Evolutionary conservation across 1,284 basidiomycete species (phyloP), one percentile per base, ranked within the genome.

Genomic region (Apiotrichum brassicae): DNA sequence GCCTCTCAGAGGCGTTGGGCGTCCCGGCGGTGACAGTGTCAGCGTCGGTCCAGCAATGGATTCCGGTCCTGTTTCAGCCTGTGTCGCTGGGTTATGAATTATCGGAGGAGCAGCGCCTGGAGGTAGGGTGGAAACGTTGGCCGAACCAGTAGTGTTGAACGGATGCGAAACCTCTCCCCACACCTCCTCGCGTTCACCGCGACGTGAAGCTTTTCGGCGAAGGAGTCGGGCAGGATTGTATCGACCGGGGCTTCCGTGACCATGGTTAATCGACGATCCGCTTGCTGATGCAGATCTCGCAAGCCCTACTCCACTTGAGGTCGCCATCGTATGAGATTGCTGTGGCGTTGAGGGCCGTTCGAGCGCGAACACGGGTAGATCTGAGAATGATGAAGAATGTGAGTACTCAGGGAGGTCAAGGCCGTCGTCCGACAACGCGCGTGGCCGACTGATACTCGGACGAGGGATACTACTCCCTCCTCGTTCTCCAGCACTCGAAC

Each of bases 161-260:
- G 40, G 25, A 9, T n/a, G 33, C 23, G 40, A 12, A 3, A 42
- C 16, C 13, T 13, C 26, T 5, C 26, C 40, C 40, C 40, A 42
- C 11, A 5, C 18, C 13, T 42, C 42, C n/a, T 43, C 42, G 16
- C 30, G 30, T 11, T 35, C 32, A 6, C 42, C 42, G 16, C 42
- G 42, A 18, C 33, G 42, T 6, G 42, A 43, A 1, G 33, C 32
- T 18, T 43, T 43, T 6, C 42, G 30, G 9, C 42, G 42, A 6
- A 43, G 42, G 1, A 43, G 32, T 6, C 42, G 30, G 4, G 32
- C 42, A 18, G 42, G 42, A 23, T 43, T 43, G 42, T 43, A 43
- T 18, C 14, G n/a, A 14, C 42, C 32, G 4, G 42, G 42, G n/a
- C 42, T 43, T 12, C 40, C 40, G 19, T 42, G 40, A 8, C 1